Percentiles rank a stretch among this genome's conserved stretches.
These are phyloP conservation scores for Citrus trifoliata DNA, from an alignment of 345 rosid species.

Conservation along the genomic window DNA sequence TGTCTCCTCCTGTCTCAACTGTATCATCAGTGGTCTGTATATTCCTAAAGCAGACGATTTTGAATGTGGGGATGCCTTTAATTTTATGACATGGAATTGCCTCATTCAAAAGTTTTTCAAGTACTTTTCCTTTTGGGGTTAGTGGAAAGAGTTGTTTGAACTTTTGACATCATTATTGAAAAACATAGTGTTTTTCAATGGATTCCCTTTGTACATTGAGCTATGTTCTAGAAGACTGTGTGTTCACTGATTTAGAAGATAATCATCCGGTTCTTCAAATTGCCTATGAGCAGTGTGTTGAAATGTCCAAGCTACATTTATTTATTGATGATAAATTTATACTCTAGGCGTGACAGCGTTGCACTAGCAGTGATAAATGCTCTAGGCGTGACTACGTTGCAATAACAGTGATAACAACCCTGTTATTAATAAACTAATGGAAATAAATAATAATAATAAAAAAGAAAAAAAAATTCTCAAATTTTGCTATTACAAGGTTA, in stretches of 20 bases:
- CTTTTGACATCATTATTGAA: neutral
- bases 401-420: too few species aligned
- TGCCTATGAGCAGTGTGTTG: too few species aligned
- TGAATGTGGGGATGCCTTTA: constrained; percentile 5
- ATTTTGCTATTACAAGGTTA: neutral
- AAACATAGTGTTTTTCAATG: neutral
- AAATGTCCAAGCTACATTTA: neutral
- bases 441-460: too few species aligned
- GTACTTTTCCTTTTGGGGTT: neutral
- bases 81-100: constrained; percentile 8
- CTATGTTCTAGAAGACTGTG: too few species aligned
- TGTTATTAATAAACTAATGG: too few species aligned
- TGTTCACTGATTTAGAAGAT: too few species aligned
- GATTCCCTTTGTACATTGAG: too few species aligned
- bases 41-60: constrained; percentile 21
- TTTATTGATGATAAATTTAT: neutral
- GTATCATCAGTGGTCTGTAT: constrained; percentile 18
- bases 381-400: too few species aligned
- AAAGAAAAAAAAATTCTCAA: neutral
- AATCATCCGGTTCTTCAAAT: too few species aligned
- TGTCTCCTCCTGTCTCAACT: neutral
- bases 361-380: too few species aligned
- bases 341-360: too few species aligned
- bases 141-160: neutral
- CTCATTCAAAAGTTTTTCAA: constrained; percentile 2